Evolutionary conservation across 2,329 filamentous ascomycete genomes (phyloP).

Genomic region (Cytospora chrysosperma): DNA sequence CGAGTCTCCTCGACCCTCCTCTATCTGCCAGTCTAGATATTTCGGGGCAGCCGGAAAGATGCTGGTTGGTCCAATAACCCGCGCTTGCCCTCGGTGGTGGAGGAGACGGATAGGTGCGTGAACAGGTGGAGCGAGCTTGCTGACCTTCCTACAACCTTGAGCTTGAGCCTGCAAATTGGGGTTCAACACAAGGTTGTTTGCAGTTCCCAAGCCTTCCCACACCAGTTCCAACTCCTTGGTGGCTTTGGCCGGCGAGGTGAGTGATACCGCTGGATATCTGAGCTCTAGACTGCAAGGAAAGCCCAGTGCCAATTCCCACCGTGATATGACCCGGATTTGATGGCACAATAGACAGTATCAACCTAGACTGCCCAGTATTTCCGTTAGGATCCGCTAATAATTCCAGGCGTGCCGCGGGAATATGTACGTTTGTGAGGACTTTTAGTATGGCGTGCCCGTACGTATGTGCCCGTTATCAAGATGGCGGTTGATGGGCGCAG

Average conservation of each 20-base stretch:
- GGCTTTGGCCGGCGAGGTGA: constrained; percentile 5
- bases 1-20: background rate
- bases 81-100: constrained; percentile 13
- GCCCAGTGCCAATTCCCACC: constrained; percentile 15
- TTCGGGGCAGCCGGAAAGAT: constrained; percentile 4
- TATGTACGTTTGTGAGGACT: background rate
- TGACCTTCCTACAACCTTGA: constrained; percentile 5
- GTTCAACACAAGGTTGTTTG: constrained; percentile 11
- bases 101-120: constrained; percentile 16
- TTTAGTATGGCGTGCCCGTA: constrained; percentile 6
- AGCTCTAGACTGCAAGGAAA: background rate
- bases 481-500: constrained; percentile 17
- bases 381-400: constrained; percentile 15
- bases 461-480: constrained; percentile 18
- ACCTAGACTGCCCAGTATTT: constrained; percentile 1
- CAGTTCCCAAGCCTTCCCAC: constrained; percentile 1
- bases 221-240: background rate
- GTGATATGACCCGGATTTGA: constrained; percentile 18
- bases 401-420: constrained; percentile 18
- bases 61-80: constrained; percentile 9
- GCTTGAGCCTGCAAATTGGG: constrained; percentile 16
- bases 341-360: background rate
- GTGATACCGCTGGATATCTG: constrained; percentile 6
- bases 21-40: constrained; percentile 7
- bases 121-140: constrained; percentile 19